Evolutionary conservation across 1,284 basidiomycete species (phyloP).

Genomic region (Sanguinoderma infundibulare): DNA sequence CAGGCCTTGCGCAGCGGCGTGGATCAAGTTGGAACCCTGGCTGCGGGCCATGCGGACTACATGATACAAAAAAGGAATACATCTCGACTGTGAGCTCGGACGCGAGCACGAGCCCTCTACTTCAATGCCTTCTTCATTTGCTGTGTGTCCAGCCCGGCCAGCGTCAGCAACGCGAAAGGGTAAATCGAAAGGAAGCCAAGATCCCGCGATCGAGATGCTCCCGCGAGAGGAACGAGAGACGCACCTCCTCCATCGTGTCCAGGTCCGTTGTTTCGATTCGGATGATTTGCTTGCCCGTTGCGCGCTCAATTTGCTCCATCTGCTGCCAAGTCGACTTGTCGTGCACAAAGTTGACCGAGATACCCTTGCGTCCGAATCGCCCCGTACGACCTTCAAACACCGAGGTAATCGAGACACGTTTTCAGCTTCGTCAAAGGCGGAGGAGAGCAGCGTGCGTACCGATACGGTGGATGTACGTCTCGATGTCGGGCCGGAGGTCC

Average conservation of each 20-base stretch:
- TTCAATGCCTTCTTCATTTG: constrained; percentile 82
- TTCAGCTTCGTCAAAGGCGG: no score
- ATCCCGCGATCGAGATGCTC: constrained; percentile 11
- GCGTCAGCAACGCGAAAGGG: not conserved
- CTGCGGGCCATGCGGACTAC: constrained; percentile 18
- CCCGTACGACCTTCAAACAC: constrained; percentile 81
- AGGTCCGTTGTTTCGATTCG: constrained; percentile 85
- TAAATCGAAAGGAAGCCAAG: not conserved
- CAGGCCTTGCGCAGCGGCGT: not conserved
- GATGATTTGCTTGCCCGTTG: constrained; percentile 76
- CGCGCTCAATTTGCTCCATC: constrained; percentile 84
- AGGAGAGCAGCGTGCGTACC: constrained; percentile 56
- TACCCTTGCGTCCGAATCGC: constrained; percentile 93
- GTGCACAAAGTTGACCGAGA: constrained; percentile 97
- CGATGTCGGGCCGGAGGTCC: constrained; percentile 81
- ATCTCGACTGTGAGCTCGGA: constrained; percentile 15
- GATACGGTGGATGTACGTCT: constrained; percentile 98
- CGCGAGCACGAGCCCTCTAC: constrained; percentile 36
- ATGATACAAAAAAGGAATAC: constrained; percentile 27
- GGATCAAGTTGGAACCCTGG: constrained; percentile 7
- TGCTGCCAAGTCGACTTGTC: constrained; percentile 83
- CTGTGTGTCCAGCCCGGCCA: constrained; percentile 38
- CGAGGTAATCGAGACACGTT: not conserved
- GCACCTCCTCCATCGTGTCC: constrained; percentile 89
- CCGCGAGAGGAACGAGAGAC: constrained; percentile 26